These are phyloP conservation scores for Eutrema heterophyllum DNA, from an alignment of 345 rosid genomes.

Conservation along the genomic window DNA sequence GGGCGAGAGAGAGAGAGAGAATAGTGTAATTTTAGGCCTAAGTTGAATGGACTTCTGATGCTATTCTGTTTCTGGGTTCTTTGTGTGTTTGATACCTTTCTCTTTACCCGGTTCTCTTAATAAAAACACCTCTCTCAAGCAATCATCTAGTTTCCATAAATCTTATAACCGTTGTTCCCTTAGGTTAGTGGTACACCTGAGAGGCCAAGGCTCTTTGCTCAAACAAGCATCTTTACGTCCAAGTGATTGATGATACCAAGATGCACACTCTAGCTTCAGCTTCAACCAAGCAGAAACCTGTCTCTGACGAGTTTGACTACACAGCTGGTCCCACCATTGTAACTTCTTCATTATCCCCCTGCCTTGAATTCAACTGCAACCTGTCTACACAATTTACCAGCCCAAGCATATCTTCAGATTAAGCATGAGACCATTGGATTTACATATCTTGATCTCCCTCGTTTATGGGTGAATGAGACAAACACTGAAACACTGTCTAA, in stretches of 20 bases:
- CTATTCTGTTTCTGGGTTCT: too few relatives aligned
- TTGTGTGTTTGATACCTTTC: too few relatives aligned
- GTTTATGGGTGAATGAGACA: not conserved
- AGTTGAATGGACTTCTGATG: not conserved
- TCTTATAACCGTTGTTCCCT: too few relatives aligned
- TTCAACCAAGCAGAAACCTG: constrained; percentile 71
- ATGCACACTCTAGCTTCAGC: constrained; percentile 96
- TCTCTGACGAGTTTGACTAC: constrained; percentile 54
- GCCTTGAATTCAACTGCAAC: not conserved
- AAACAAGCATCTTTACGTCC: constrained; percentile 85
- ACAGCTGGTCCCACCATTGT: constrained; percentile 73
- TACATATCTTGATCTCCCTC: not conserved
- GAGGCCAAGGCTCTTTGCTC: constrained; percentile 86
- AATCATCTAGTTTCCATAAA: constrained; percentile 53
- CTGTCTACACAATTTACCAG: too few relatives aligned
- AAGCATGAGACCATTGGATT: not conserved
- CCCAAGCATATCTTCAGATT: not conserved
- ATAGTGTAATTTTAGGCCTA: too few relatives aligned
- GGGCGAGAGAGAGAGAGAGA: too few relatives aligned
- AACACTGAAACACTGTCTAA: too few relatives aligned
- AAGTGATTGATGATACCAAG: constrained; percentile 83
- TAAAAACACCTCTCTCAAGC: too few relatives aligned
- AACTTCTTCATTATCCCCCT: constrained; percentile 17
- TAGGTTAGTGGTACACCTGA: constrained; percentile 81
- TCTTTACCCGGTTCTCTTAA: too few relatives aligned